phyloP scores from a whole-genome alignment of 495 filamentous ascomycete species.

The Rostrohypoxylon terebratum region DNA sequence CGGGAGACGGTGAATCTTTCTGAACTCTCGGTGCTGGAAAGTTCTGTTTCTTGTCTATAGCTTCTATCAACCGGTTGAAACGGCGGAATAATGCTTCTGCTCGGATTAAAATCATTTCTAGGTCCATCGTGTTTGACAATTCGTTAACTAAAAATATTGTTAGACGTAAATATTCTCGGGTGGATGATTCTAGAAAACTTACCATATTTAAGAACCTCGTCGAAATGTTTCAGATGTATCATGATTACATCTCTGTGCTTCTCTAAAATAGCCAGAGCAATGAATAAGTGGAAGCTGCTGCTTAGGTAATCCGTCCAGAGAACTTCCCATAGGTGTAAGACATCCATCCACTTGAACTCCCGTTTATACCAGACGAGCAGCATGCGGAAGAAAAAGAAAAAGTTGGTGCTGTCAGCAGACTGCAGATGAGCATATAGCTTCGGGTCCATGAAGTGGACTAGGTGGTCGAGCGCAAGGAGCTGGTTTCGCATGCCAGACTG shows the following conservation, averaged over 20 bases:
- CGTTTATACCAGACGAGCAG: slow-evolving; percentile 98
- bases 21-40: slow-evolving; percentile 69
- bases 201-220: slow-evolving; percentile 97
- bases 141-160: slow-evolving; percentile 78
- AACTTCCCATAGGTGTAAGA: slow-evolving; percentile 89
- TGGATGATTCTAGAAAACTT: slow-evolving; percentile 49
- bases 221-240: slow-evolving; percentile 92
- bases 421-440: slow-evolving; percentile 91
- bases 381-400: slow-evolving; percentile 99
- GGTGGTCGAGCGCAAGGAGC: slow-evolving; percentile 88
- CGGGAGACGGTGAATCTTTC: slow-evolving; percentile 37
- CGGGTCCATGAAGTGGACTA: slow-evolving; percentile 96
- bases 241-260: slow-evolving; percentile 95
- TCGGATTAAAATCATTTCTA: slow-evolving; percentile 82
- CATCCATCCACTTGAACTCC: slow-evolving; percentile 89
- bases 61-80: slow-evolving; percentile 87
- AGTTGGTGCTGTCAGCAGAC: slow-evolving; percentile 92
- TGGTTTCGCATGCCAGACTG: slow-evolving; percentile 96
- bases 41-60: slow-evolving; percentile 88
- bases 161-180: slow-evolving; percentile 25
- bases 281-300: slow-evolving; percentile 92
- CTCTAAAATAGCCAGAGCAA: slow-evolving; percentile 94
- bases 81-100: slow-evolving; percentile 89
- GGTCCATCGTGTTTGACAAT: slow-evolving; percentile 90
- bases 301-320: slow-evolving; percentile 94